A percentile compares a stretch with the other conserved stretches of the same genome.
These are phyloP conservation scores for Neovahlkampfia damariscottae DNA, from an alignment of 78 protist genomes.

Conservation along the genomic window DNA sequence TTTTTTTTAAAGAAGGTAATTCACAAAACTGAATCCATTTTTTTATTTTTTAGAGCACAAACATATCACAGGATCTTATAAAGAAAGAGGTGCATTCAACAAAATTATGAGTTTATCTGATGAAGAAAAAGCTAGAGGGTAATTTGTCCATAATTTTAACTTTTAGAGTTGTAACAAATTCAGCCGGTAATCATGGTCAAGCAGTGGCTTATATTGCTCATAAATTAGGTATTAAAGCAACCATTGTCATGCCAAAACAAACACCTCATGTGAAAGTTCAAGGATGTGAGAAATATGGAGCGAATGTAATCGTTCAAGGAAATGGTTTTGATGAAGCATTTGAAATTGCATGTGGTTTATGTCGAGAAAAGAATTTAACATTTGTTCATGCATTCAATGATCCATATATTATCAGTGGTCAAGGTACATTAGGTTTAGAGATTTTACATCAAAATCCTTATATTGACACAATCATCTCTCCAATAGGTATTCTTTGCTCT, in stretches of 20 bases:
- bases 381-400: conserved; percentile 61
- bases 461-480: conserved; percentile 50
- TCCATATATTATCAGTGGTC: conserved; percentile 46
- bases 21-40: too few relatives aligned
- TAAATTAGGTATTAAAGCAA: conserved; percentile 38
- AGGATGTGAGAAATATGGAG: conserved; percentile 32
- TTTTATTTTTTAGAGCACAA: too few relatives aligned
- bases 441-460: conserved; percentile 47
- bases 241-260: conserved; percentile 50
- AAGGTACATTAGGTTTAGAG: conserved; percentile 62
- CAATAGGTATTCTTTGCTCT: too few relatives aligned
- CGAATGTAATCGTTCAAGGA: conserved; percentile 39
- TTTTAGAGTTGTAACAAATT: conserved; percentile 60
- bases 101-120: conserved; percentile 8
- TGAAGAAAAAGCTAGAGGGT: conserved; percentile 17
- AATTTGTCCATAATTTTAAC: too few relatives aligned
- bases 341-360: neutral
- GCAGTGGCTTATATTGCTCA: conserved; percentile 53
- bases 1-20: too few relatives aligned
- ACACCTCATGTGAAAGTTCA: conserved; percentile 33
- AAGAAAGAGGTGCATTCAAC: conserved; percentile 69
- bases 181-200: conserved; percentile 76
- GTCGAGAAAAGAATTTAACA: neutral
- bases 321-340: conserved; percentile 36
- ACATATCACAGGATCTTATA: conserved; percentile 28